Evolutionary conservation across 176 grass and related monocot species (phyloP), one percentile per base, ranked within the genome.

Genomic region (Carex littledalei): DNA sequence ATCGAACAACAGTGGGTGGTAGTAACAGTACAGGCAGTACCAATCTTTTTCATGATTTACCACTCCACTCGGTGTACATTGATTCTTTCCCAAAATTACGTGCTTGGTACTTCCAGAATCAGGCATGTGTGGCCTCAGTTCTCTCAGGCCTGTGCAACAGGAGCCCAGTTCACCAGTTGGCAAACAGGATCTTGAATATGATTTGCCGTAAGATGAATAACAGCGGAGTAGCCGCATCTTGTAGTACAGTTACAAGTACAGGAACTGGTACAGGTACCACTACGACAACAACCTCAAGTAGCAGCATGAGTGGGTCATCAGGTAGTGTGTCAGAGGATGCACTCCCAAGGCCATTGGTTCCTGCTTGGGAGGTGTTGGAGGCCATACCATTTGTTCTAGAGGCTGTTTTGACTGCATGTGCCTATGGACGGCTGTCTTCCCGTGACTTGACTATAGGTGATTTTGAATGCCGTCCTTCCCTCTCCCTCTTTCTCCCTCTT

Each of bases 371-470:
- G 77, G 78, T 99, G 86, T 85, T 99, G 68, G 96, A 94, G 90
- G 96, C 96, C 80, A 90, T 99, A 85, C 96, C 96, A 20, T 94
- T 91, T 91, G 96, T 99, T 88, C 88, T 99, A 69, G 96, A 99
- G 91, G 93, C 93, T 86, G 64, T 99, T 87, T 88, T 99, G 79
- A 99, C 93, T 82, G 96, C 96, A 84, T 99, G 96, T 89, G 91
- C 91, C 78, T 90, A 99, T 88, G 96, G 93, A 57, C 87, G 91
- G 37, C 87, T 99, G 87, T 95, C 96, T 60, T 95, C 93, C 71
- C 79, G 93, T 78, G 96, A 99, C 49, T 92, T 99, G 84, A 99
- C 93, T 74, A 99, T 93, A 82, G 92, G 96, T 99, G 69, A 57
- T 56, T 56, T 56, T 39, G 73, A 87, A 9, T 60, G 47, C 31